Percentiles rank a stretch among this genome's conserved stretches.
phyloP scores from a whole-genome alignment of 768 basidiomycete species.

The Mycena metata region DNA sequence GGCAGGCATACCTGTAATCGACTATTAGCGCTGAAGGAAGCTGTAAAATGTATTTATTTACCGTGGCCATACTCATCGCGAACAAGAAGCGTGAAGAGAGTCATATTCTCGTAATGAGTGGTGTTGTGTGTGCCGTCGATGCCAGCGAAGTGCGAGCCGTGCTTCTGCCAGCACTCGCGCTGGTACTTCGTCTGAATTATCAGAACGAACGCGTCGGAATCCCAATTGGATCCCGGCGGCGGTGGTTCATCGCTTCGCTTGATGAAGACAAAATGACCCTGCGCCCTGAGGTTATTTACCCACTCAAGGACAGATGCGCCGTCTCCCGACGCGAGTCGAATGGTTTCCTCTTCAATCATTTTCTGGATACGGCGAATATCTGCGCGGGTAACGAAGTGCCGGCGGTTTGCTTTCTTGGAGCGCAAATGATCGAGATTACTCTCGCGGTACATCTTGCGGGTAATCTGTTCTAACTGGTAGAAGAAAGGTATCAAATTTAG shows the following conservation, averaged over 20 bases:
- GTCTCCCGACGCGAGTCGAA: constrained; percentile 2
- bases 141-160: constrained; percentile 1
- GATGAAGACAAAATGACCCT: constrained; percentile 21
- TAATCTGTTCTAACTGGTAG: neutral
- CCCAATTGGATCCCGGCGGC: constrained; percentile 7
- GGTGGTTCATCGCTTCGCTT: constrained; percentile 13
- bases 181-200: constrained; percentile 31
- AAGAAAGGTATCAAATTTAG: neutral
- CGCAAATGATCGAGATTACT: neutral
- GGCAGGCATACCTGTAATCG: constrained; percentile 12
- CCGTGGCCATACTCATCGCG: constrained; percentile 15
- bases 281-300: constrained; percentile 11
- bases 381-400: constrained; percentile 5
- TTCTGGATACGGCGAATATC: constrained; percentile 5
- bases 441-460: neutral
- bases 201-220: constrained; percentile 19
- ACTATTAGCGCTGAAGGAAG: too few species aligned
- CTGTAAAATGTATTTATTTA: neutral
- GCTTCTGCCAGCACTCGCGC: constrained; percentile 10
- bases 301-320: constrained; percentile 11
- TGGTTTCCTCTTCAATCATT: constrained; percentile 8
- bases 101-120: constrained; percentile 18
- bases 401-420: neutral
- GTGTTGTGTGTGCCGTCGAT: constrained; percentile 26
- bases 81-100: constrained; percentile 13